phyloP scores from a whole-genome alignment of 1,139 yeast species.

The Debaryomyces psychrophilus region DNA sequence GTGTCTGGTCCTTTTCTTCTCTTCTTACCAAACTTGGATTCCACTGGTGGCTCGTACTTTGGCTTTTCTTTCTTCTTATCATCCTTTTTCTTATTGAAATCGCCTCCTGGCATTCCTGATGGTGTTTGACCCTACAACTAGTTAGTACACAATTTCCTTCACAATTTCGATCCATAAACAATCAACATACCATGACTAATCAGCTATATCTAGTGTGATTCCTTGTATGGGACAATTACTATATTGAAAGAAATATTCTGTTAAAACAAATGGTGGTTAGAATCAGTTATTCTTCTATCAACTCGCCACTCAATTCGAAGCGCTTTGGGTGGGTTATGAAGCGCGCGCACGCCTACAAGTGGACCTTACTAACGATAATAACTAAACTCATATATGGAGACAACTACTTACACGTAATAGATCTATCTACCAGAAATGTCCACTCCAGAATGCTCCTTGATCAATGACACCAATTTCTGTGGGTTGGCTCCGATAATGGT shows the following conservation, averaged over 20 bases:
- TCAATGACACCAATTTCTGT: slow-evolving; percentile 28
- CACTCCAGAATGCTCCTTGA: slow-evolving; percentile 28
- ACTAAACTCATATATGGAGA: not conserved
- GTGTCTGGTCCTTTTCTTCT: slow-evolving; percentile 93
- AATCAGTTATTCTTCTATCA: slow-evolving; percentile 6
- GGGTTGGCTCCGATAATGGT: slow-evolving; percentile 39
- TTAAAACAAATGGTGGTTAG: not conserved
- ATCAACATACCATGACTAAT: slow-evolving; percentile 4
- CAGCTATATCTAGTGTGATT: not conserved
- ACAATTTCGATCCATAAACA: not conserved
- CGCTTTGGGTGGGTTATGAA: slow-evolving; percentile 4
- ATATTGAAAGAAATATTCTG: not conserved
- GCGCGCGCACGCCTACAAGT: slow-evolving; percentile 2
- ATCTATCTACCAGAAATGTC: slow-evolving; percentile 23
- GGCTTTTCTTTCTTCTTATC: slow-evolving; percentile 85
- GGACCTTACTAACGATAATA: not conserved
- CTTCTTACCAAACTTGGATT: slow-evolving; percentile 87
- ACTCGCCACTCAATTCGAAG: slow-evolving; percentile 9
- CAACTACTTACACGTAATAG: not conserved
- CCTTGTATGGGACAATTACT: not conserved
- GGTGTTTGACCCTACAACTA: slow-evolving; percentile 71
- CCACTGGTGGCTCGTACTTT: slow-evolving; percentile 97
- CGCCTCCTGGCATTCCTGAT: slow-evolving; percentile 70
- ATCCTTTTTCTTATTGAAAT: slow-evolving; percentile 67
- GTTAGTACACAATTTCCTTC: slow-evolving; percentile 4